Percentiles rank a stretch among this genome's conserved stretches.
phyloP scores from a whole-genome alignment of 345 rosid species.

The Bretschneidera sinensis region DNA sequence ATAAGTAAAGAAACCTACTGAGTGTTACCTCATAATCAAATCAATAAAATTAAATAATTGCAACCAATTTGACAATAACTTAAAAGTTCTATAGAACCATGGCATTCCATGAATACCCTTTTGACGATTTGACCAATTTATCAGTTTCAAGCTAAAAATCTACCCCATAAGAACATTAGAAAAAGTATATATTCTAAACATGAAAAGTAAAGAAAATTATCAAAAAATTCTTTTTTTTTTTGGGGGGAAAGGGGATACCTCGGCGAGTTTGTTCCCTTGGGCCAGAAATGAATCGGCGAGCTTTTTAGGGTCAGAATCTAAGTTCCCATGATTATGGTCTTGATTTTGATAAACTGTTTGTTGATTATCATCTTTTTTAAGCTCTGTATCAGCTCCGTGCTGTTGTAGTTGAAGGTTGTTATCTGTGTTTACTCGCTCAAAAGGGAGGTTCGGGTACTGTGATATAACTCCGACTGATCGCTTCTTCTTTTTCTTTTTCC shows the following conservation, averaged over 20 bases:
- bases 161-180: not conserved
- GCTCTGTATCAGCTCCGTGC: constrained; percentile 10
- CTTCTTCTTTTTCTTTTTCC: constrained; percentile 61
- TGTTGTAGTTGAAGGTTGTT: constrained; percentile 9
- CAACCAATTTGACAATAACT: too few species aligned
- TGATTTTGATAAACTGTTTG: not conserved
- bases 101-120: too few species aligned
- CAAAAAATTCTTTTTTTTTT: too few species aligned
- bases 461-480: constrained; percentile 47
- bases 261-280: constrained; percentile 73
- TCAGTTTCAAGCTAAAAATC: too few species aligned
- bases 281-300: constrained; percentile 56
- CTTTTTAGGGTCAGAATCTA: constrained; percentile 23
- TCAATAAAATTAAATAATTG: too few species aligned
- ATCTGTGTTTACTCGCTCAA: constrained; percentile 33
- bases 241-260: constrained; percentile 33
- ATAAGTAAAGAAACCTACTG: too few species aligned
- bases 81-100: too few species aligned
- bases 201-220: too few species aligned
- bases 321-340: constrained; percentile 5
- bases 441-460: constrained; percentile 51
- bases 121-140: too few species aligned
- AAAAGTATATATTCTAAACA: not conserved
- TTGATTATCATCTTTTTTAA: not conserved
- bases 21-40: too few species aligned